Evolutionary conservation across 2,329 filamentous ascomycete genomes (phyloP), one percentile per base, ranked within the genome.

Genomic region (Xylariomycetidae sp.): DNA sequence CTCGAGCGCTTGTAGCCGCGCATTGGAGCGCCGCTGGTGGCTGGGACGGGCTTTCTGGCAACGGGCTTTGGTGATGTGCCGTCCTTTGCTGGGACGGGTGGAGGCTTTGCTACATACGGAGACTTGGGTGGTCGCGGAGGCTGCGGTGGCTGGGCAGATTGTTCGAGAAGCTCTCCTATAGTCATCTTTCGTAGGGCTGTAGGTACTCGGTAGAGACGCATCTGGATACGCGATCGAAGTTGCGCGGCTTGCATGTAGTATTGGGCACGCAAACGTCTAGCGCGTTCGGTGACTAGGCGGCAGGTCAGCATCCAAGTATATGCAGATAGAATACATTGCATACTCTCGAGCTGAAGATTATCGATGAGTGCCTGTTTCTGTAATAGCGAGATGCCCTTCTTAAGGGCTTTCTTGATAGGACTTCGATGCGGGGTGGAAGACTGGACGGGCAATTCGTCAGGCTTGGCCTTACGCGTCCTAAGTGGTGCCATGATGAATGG

Each of bases 191-290:
- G 81, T 43, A 95, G 65, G 12, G 81, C 74, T 49, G 79, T 75
- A 6, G 92, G 92, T 33, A 97, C 92, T 34, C 92, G 82, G 57
- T 96, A 95, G 58, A 97, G 76, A 62, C 92, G 85, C 64, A 94
- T 85, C 61, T 96, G 89, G 33, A 98, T 82, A 41, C 90, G 82
- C 40, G 88, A 82, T 41, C 85, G 78, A 25, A 97, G 73, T 42
- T 85, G 85, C 58, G 90, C 85, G 15, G 88, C 85, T 61, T 95
- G 89, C 8, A 94, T 74, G 38, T 84, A 82, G 65, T 94, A 95
- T 58, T 94, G 88, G 6, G 89, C 84, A 50, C 89, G 80, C 41
- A 97, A 70, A 59, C 90, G 88, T 49, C 90, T 79, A 41, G 87
- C 55, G 48, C 56, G 63, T 40, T 57, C 51, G 40, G 61, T 59